phyloP scores from a whole-genome alignment of 257 asterid genomes.

The Nicotiana tabacum region DNA sequence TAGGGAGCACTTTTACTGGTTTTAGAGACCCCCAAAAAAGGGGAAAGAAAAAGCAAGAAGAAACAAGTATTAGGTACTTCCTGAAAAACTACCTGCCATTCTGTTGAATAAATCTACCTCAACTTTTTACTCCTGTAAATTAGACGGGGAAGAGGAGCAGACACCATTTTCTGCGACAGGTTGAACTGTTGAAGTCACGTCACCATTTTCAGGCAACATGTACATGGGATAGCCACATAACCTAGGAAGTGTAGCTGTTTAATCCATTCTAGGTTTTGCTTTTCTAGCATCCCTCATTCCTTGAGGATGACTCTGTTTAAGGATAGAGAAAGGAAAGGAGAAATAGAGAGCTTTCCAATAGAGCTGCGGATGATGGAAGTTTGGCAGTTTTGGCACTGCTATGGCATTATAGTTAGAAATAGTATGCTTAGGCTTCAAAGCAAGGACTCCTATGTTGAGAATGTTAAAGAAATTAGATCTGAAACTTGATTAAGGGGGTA shows the following conservation, averaged over 20 bases:
- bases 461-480: background rate
- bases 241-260: background rate
- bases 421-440: background rate
- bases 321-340: background rate
- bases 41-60: too few relatives aligned
- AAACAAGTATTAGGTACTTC: too few relatives aligned
- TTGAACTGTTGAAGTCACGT: too few relatives aligned
- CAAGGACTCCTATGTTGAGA: background rate
- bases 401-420: background rate
- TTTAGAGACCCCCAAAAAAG: too few relatives aligned
- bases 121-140: too few relatives aligned
- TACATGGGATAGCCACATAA: background rate
- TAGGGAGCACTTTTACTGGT: too few relatives aligned
- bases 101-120: too few relatives aligned
- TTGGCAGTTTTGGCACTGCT: background rate
- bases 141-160: too few relatives aligned
- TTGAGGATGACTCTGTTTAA: background rate
- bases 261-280: background rate
- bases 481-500: background rate
- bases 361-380: background rate
- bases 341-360: background rate
- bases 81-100: too few relatives aligned
- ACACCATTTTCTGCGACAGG: too few relatives aligned
- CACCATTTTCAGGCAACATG: background rate
- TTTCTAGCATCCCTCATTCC: conserved; percentile 3